Percentiles rank a stretch among this genome's conserved stretches.
These are phyloP conservation scores for Echinosophora koreensis DNA, from an alignment of 306 rosid genomes.

Conservation along the genomic window DNA sequence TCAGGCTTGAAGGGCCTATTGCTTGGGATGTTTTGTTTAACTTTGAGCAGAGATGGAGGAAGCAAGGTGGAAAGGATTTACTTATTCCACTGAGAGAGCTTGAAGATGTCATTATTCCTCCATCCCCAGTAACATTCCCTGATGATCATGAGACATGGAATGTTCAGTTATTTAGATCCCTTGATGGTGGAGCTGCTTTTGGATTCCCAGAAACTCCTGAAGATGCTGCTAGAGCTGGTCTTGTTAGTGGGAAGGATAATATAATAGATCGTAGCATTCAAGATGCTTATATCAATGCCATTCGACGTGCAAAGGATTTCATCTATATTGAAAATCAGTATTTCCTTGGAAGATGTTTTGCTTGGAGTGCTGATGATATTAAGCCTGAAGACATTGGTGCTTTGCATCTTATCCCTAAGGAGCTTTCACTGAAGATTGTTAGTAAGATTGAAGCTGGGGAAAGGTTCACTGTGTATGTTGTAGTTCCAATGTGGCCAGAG, in stretches of 20 bases:
- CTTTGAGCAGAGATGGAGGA: constrained; percentile 79
- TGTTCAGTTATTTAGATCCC: constrained; percentile 72
- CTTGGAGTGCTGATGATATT: constrained; percentile 65
- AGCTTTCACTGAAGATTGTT: constrained; percentile 69
- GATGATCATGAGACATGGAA: constrained; percentile 74
- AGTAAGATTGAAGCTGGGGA: constrained; percentile 81
- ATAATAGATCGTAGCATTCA: constrained; percentile 73
- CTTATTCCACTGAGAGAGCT: constrained; percentile 61
- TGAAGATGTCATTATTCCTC: constrained; percentile 61
- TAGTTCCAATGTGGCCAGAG: constrained; percentile 81
- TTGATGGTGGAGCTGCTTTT: constrained; percentile 81
- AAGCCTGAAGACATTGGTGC: constrained; percentile 73
- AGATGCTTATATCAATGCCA: constrained; percentile 74
- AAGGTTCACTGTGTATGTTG: constrained; percentile 68
- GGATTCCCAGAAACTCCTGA: constrained; percentile 77
- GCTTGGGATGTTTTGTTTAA: constrained; percentile 78
- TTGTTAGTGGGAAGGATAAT: constrained; percentile 73
- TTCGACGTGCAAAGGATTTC: constrained; percentile 71
- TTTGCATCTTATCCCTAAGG: constrained; percentile 69
- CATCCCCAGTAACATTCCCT: constrained; percentile 67
- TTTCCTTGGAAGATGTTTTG: constrained; percentile 72
- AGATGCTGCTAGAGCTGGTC: constrained; percentile 69
- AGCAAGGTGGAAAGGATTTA: constrained; percentile 71
- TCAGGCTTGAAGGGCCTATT: constrained; percentile 72
- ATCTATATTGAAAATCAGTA: constrained; percentile 77